These are phyloP conservation scores for Imleria badia DNA, from an alignment of 768 basidiomycete genomes.

Conservation along the genomic window DNA sequence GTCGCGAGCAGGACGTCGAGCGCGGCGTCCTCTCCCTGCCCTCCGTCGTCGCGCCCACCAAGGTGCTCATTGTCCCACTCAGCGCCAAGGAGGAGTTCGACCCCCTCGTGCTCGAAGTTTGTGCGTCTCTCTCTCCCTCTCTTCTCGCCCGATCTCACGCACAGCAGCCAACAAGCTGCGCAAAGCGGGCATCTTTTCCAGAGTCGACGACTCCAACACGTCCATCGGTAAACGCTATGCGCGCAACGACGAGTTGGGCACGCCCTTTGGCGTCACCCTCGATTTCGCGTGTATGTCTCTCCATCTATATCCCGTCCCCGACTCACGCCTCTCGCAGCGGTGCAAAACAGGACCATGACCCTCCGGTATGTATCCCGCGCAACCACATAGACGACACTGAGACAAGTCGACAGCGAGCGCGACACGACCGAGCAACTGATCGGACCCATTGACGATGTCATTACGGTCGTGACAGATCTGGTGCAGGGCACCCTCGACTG, in stretches of 20 bases:
- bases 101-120: constrained; percentile 84
- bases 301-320: not conserved
- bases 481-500: constrained; percentile 75
- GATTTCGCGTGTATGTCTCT: constrained; percentile 77
- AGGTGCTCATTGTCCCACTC: constrained; percentile 94
- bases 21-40: constrained; percentile 89
- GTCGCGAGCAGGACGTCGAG: constrained; percentile 86
- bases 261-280: constrained; percentile 93
- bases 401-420: constrained; percentile 63
- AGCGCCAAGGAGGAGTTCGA: constrained; percentile 82
- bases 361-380: constrained; percentile 61
- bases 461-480: constrained; percentile 74
- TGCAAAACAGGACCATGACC: constrained; percentile 92
- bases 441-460: constrained; percentile 86
- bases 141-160: not conserved
- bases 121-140: constrained; percentile 50
- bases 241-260: constrained; percentile 97
- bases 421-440: constrained; percentile 94
- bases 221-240: constrained; percentile 97
- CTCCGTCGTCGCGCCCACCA: constrained; percentile 88
- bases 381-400: constrained; percentile 1
- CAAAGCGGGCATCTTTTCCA: constrained; percentile 82
- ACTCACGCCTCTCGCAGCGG: constrained; percentile 47
- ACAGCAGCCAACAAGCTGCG: constrained; percentile 80
- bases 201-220: constrained; percentile 94